phyloP scores from a whole-genome alignment of 306 rosid genomes.

The Delonix regia region DNA sequence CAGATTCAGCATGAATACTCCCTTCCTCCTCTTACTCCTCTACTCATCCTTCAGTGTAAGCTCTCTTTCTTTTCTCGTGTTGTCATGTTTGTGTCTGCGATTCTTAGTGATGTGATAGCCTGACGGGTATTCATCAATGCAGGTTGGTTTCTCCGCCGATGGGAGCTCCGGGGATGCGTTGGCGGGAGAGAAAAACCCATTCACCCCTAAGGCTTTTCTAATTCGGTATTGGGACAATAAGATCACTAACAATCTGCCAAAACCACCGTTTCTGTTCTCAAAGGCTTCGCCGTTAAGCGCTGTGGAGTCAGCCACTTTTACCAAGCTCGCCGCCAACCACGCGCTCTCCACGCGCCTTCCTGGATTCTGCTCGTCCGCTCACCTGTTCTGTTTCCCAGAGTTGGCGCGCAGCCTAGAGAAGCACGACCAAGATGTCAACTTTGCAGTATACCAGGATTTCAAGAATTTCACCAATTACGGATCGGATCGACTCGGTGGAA shows the following conservation, averaged over 20 bases:
- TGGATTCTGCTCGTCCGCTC: constrained; percentile 71
- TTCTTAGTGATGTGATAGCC: too few relatives aligned
- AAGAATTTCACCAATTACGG: constrained; percentile 81
- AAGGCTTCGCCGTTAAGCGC: constrained; percentile 75
- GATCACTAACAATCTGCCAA: constrained; percentile 51
- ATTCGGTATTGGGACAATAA: constrained; percentile 79
- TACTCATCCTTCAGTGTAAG: too few relatives aligned
- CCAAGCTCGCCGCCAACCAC: constrained; percentile 55
- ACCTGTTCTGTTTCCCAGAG: constrained; percentile 84
- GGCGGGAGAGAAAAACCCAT: constrained; percentile 66
- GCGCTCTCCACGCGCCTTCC: constrained; percentile 60
- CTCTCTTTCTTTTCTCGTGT: too few relatives aligned
- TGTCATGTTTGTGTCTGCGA: too few relatives aligned
- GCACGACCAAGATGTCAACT: constrained; percentile 47
- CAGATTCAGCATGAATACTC: too few relatives aligned
- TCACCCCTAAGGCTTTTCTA: constrained; percentile 62
- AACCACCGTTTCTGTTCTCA: constrained; percentile 63
- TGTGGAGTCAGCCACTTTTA: constrained; percentile 46
- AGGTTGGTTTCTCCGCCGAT: too few relatives aligned
- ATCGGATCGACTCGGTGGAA: constrained; percentile 49
- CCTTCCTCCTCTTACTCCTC: too few relatives aligned
- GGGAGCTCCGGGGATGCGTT: too few relatives aligned
- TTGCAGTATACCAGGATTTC: constrained; percentile 43
- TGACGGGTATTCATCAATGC: too few relatives aligned
- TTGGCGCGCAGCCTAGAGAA: constrained; percentile 53